Base-by-base conservation (phyloP, 441 rosid species). In the Gossypium armourianum region DNA sequence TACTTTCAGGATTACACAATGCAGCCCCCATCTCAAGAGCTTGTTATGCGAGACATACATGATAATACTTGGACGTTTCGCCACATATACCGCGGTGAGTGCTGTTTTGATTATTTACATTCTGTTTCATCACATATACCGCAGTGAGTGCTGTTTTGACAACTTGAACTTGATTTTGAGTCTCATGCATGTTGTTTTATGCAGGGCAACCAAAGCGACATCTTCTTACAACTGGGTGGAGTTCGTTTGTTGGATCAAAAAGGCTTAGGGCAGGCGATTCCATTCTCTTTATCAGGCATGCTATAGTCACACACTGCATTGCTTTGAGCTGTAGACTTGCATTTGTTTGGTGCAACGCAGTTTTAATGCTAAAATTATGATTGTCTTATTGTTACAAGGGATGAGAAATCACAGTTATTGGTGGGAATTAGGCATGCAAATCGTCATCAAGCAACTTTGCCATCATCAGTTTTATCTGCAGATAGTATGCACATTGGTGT, bases 401-500 rank as follows among this genome's bases (percentile, higher is more conserved):
- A 93, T 78, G 97, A 93, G 70, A 93, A 91, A 80, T 93, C 98
- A n/a, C 98, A 91, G 70, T 77, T 93, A 72, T 58, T 88, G 88
- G 98, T 93, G 52, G 97, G 98, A n/a, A 87, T 91, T 59, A 86
- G 98, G 78, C 91, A 88, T 50, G 93, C 96, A 4, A 90, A 93
- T 82, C 88, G 96, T 36, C 97, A 93, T 73, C 97, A 91, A 74
- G 84, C 93, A 54, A 80, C 92, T 0, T 75, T 91, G 66, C 97
- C 97, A 16, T 93, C 96, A n/a, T 88, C 92, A 4, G 97, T 93
- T 79, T 87, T 90, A 19, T 93, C 97, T 23, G 92, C 97, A 9
- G 98, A 91, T 60, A 91, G 96, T 76, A 93, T 91, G 97, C 98
- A 93, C 80, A 93, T 93, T n/a, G 98, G 97, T 70, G 92, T 93